Evolutionary conservation across 2,329 filamentous ascomycete species (phyloP).

Genomic region (Chlorencoelia australis): DNA sequence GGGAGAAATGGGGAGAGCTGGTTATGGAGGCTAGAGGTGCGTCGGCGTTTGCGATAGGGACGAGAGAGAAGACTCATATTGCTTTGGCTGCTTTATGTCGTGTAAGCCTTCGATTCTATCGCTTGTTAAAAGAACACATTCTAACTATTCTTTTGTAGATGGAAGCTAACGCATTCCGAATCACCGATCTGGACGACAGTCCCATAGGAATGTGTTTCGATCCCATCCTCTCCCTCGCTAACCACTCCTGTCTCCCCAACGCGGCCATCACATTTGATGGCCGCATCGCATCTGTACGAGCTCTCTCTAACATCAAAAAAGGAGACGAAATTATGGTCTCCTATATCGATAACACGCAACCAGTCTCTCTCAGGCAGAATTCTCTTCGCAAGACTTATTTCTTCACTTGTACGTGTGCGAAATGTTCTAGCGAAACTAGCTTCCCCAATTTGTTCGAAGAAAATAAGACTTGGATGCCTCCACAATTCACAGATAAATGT

Average conservation of each 20-base stretch:
- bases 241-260: slow-evolving; percentile 54
- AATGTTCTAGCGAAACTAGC: no score
- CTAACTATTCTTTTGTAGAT: neutral
- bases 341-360: slow-evolving; percentile 41
- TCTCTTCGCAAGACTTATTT: slow-evolving; percentile 3
- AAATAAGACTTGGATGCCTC: no score
- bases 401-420: slow-evolving; percentile 3
- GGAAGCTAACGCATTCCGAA: neutral
- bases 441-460: no score
- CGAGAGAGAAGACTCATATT: neutral
- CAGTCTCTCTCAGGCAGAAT: slow-evolving; percentile 5
- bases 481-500: no score
- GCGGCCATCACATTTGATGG: slow-evolving; percentile 46
- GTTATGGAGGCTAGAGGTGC: neutral
- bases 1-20: neutral
- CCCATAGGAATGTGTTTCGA: slow-evolving; percentile 47
- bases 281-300: slow-evolving; percentile 40
- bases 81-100: no score
- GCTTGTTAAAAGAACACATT: no score
- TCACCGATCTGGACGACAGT: slow-evolving; percentile 11
- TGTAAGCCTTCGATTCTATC: no score
- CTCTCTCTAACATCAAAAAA: slow-evolving; percentile 37
- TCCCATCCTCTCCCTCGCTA: slow-evolving; percentile 39
- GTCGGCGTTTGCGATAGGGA: neutral
- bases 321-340: slow-evolving; percentile 51